Evolutionary conservation across 108 stramenopile genomes (phyloP).

Genomic region (Cyclotella cryptica): DNA sequence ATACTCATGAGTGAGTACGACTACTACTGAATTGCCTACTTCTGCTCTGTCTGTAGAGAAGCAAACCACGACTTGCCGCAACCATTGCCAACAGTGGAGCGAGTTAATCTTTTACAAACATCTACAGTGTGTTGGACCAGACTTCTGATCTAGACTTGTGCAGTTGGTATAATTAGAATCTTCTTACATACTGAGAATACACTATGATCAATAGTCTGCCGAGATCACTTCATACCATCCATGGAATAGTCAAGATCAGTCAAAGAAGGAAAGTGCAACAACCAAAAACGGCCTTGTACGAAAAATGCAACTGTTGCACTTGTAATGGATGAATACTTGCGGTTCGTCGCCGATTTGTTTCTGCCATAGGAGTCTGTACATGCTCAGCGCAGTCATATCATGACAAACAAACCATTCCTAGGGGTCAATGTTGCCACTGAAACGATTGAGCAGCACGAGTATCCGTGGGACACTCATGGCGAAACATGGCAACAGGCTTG

Average conservation of each 20-base stretch:
- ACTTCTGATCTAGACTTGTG: no score
- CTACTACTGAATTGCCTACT: no score
- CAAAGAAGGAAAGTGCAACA: neutral
- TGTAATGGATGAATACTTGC: neutral
- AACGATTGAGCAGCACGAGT: neutral
- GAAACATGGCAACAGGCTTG: constrained; percentile 13
- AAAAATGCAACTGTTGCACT: neutral
- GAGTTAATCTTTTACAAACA: no score
- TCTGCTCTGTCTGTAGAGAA: no score
- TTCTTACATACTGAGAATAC: constrained; percentile 3
- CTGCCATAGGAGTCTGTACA: neutral
- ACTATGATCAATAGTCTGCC: neutral
- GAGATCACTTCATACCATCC: constrained; percentile 2
- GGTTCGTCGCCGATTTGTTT: no score
- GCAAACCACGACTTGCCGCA: no score
- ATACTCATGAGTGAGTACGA: no score
- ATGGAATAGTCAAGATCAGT: neutral
- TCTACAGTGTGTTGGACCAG: no score
- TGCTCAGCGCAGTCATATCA: neutral
- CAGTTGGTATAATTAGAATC: neutral
- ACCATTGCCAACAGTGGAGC: no score
- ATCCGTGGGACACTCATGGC: constrained; percentile 8
- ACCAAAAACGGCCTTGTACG: constrained; percentile 1
- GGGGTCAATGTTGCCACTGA: constrained; percentile 14
- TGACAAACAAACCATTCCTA: neutral